phyloP scores from a whole-genome alignment of 495 filamentous ascomycete species.

The Tuber brumale region DNA sequence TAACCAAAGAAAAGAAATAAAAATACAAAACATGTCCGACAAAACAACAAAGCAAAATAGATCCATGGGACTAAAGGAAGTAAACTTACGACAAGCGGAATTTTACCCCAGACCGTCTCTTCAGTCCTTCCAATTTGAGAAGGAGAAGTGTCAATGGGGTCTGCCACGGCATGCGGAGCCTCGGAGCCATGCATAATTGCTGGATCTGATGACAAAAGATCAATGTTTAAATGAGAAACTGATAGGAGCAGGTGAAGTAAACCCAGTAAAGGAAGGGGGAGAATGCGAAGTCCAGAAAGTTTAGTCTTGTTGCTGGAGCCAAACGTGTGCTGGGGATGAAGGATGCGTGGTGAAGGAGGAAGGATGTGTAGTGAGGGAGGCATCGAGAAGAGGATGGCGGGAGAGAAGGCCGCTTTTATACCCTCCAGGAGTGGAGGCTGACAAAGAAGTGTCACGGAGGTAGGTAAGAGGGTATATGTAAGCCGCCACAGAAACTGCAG shows the following conservation, averaged over 20 bases:
- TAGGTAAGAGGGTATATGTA: background rate
- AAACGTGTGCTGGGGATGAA: no score
- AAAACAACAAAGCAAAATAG: background rate
- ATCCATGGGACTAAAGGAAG: background rate
- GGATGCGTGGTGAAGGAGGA: no score
- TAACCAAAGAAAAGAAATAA: background rate
- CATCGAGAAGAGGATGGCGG: background rate
- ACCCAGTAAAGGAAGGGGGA: background rate
- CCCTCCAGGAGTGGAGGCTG: background rate
- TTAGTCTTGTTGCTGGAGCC: background rate
- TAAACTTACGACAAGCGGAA: conserved; percentile 23
- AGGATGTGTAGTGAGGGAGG: no score
- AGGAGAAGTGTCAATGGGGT: background rate
- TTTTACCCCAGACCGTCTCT: conserved; percentile 30
- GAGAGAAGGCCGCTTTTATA: background rate
- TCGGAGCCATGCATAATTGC: background rate
- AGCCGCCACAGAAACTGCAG: background rate
- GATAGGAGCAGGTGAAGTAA: background rate
- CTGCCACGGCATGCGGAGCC: background rate
- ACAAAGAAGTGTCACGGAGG: background rate
- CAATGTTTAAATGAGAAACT: background rate
- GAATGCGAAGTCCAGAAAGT: background rate
- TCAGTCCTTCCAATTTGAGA: conserved; percentile 11
- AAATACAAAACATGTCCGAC: no score
- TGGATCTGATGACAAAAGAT: background rate